Base-by-base conservation (phyloP, 768 basidiomycete genomes). In the Leccinum broughii region DNA sequence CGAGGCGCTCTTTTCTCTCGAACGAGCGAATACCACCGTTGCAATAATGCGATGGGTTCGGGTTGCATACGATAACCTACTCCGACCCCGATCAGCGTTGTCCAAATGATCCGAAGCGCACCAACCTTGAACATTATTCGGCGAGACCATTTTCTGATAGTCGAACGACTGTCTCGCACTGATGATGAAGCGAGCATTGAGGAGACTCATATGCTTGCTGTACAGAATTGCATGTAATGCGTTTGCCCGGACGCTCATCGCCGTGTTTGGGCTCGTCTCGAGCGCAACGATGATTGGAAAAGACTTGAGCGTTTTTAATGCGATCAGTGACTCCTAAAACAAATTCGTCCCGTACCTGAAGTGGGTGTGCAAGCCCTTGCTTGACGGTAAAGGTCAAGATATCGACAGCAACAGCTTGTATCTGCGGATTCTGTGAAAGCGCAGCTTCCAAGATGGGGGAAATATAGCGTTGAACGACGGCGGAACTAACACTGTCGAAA, bases 301-400 rank as follows among this genome's bases (percentile, higher is more conserved):
- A 35, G 93, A 96, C 88, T 95, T 46, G 10, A 63, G 57, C 6
- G 17, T 37, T 26, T 48, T 34, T n/a, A 34, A 17, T 57, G 37
- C 48, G 13, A 60, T 63, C 54, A 49, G 35, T 4, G 34, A 55
- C 34, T 28, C 11, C n/a, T 30, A 57, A 4, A 17, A 50, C n/a
- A 26, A 24, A 51, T 32, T 65, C n/a, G 48, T 37, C 6, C 56
- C 81, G 56, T 68, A 90, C 92, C 79, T 93, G 91, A 6, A 99
- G 81, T 0, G 97, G 97, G 75, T 98, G 95, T 6, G 94, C 93
- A 55, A 98, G 80, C 3, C 97, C 97, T 74, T 98, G 96, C 68
- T 90, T 93, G 63, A 98, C 87, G 0, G 95, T 96, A 68, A 97
- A 96, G 34, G 85, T 89, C 56, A 99, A 75, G 49, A 98, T 90